Evolutionary conservation across 2,329 filamentous ascomycete genomes (phyloP), one percentile per base, ranked within the genome.

Genomic region (Bipolaris gigantea): DNA sequence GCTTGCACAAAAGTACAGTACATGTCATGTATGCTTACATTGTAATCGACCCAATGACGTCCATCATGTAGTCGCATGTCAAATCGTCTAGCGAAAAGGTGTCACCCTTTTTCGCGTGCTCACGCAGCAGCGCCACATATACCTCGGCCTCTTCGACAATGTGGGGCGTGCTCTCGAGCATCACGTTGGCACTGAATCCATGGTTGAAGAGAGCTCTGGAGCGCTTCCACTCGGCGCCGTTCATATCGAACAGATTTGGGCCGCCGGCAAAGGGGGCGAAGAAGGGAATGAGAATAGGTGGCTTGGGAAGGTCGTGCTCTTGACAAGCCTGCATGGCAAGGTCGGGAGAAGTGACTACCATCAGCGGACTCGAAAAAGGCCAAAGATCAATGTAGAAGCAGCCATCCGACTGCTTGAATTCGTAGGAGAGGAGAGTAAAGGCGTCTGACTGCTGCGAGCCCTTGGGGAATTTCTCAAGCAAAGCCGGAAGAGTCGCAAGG

Each of bases 101-200:
- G 21, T 50, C 46, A 2, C 46, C 27, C 2, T 45, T 54, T 30
- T 30, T 40, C 19, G 51, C 34, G 2, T 54, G 46, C 35, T 50
- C 46, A 15, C 46, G n/a, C 16, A 54, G 40, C 5, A 50, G 13
- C 2, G 19, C 19, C 46, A 54, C 51, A 5, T 50, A 54, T 0
- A 50, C 51, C 1, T 54, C 40, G 1, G 45, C 51, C 33, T 54
- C 51, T 9, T 49, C 25, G 4, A 54, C 39, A 3, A 54, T 54
- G 11, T 44, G 51, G n/a, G 50, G 8, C 19, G 27, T 53, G 5
- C 45, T 49, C 72, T 23, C 72, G 73, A 1, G 63, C 80, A 3
- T 80, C 76, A 0, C 80, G 76, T 57, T 77, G 79, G 27, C 83
- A 60, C 53, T 55, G 42, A 57, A 60, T 1, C 53, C 62, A 1